Evolutionary conservation across 441 rosid genomes (phyloP).

Genomic region (Euphorbia celastroides): DNA sequence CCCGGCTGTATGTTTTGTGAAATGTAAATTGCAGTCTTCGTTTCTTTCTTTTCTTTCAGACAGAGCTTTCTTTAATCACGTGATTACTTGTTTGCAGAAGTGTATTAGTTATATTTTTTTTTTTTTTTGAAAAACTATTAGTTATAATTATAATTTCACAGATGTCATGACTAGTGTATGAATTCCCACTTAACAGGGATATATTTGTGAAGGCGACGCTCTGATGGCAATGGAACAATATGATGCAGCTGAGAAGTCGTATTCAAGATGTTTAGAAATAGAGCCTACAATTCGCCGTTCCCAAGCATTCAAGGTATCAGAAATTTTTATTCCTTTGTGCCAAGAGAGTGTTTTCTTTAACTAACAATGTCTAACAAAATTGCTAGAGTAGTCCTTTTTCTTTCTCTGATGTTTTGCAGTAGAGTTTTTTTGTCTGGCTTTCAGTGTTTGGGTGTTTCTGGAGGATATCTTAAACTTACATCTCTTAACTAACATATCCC

Average conservation of each 20-base stretch:
- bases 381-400: not conserved
- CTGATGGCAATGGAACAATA: slow-evolving; percentile 55
- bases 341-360: no score
- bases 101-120: no score
- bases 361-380: no score
- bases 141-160: not conserved
- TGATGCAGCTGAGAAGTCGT: slow-evolving; percentile 62
- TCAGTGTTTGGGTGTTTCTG: not conserved
- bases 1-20: not conserved
- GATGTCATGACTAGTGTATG: not conserved
- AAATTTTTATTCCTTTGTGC: no score
- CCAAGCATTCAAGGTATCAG: slow-evolving; percentile 60
- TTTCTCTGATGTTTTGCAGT: not conserved
- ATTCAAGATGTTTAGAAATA: slow-evolving; percentile 45
- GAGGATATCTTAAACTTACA: not conserved
- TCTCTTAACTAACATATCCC: not conserved
- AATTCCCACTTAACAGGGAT: slow-evolving; percentile 34
- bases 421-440: not conserved
- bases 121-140: not conserved
- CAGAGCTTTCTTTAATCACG: not conserved
- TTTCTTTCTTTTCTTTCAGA: no score
- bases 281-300: slow-evolving; percentile 70
- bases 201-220: slow-evolving; percentile 73
- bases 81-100: not conserved
- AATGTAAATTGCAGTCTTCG: not conserved